A percentile compares a stretch with the other conserved stretches of the same genome.
Evolutionary conservation across 2,329 filamentous ascomycete genomes (phyloP).

Genomic region (Neofusicoccum parvum): DNA sequence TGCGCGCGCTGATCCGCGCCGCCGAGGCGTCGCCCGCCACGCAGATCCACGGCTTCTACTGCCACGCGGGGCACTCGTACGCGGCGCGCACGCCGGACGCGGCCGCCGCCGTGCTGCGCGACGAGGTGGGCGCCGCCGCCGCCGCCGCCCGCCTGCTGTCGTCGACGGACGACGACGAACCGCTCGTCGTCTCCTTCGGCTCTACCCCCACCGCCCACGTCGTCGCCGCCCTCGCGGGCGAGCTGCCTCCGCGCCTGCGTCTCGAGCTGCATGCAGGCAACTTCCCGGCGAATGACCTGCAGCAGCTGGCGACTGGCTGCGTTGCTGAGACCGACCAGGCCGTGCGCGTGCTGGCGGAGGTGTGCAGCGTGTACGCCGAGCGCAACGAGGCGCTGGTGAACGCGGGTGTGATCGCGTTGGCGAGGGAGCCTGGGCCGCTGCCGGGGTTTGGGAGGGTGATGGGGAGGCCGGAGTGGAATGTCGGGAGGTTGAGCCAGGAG

Average conservation of each 20-base stretch:
- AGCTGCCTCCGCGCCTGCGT: not conserved
- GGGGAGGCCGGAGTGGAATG: not conserved
- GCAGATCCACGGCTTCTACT: conserved; percentile 21
- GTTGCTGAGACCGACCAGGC: conserved; percentile 6
- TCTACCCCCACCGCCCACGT: conserved; percentile 21
- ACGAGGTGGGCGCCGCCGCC: conserved; percentile 9
- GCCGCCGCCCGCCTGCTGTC: not conserved
- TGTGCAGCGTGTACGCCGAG: conserved; percentile 17
- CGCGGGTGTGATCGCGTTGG: conserved; percentile 7
- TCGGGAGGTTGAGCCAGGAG: conserved; percentile 19
- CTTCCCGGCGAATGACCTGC: conserved; percentile 20
- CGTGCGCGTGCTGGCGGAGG: conserved; percentile 16
- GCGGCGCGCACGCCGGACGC: not conserved
- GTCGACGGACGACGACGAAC: not conserved
- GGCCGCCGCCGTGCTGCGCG: not conserved
- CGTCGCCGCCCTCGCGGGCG: not conserved
- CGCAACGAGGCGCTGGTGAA: conserved; percentile 20
- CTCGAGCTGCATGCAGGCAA: conserved; percentile 21
- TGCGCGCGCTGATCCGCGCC: not conserved
- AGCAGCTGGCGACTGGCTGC: conserved; percentile 21
- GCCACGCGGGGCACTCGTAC: conserved; percentile 21
- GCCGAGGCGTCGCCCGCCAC: conserved; percentile 2
- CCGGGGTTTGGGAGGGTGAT: conserved; percentile 10
- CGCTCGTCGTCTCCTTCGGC: conserved; percentile 8
- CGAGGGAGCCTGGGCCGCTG: conserved; percentile 16